Evolutionary conservation across 2,329 filamentous ascomycete genomes (phyloP), one percentile per base, ranked within the genome.

Genomic region (Alternaria brassicae): DNA sequence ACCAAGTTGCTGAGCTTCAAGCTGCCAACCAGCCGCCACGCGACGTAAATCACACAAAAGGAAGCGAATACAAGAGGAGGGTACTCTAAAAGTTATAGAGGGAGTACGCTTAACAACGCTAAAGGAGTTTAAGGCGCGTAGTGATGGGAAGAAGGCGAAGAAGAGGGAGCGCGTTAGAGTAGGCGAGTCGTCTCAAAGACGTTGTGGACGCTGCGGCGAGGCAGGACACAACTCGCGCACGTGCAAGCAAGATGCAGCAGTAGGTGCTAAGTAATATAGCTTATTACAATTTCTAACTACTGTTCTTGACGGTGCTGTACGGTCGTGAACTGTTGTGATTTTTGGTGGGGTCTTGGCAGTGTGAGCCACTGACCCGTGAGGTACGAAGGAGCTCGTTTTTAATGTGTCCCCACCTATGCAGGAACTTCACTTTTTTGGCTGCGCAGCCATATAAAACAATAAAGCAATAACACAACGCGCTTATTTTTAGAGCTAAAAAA

Each of bases 41-140:
- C 44, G n/a, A 53, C 45, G 54, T 37, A 62, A 47, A 54, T 55
- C 48, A 19, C 36, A 53, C 23, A 61, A 58, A 39, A 58, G 51
- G 34, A 58, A 59, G 56, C 40, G 51, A 3, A 23, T 62, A 27
- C 17, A 62, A 41, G 19, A n/a, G 27, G 49, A 55, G 21, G 54
- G 45, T 0, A 54, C 50, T 27, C 37, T 61, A 7, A 37, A 9
- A 49, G 37, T 55, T 55, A 30, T 44, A 10, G 40, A 63, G 12
- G 51, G 51, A 15, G n/a, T 37, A 19, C 34, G 30, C 2, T 52
- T 62, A 57, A 40, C 53, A 15, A 48, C 56, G 41, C 56, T 62
- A 48, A 57, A 32, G 47, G 50, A 63, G 53, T 62, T 57, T 62
- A 6, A 49, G 41, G 48, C 49, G 56, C 34, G 34, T 17, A 36